These are phyloP conservation scores for Thermothelomyces thermophilus DNA, from an alignment of 2,329 filamentous ascomycete species.

Conservation along the genomic window DNA sequence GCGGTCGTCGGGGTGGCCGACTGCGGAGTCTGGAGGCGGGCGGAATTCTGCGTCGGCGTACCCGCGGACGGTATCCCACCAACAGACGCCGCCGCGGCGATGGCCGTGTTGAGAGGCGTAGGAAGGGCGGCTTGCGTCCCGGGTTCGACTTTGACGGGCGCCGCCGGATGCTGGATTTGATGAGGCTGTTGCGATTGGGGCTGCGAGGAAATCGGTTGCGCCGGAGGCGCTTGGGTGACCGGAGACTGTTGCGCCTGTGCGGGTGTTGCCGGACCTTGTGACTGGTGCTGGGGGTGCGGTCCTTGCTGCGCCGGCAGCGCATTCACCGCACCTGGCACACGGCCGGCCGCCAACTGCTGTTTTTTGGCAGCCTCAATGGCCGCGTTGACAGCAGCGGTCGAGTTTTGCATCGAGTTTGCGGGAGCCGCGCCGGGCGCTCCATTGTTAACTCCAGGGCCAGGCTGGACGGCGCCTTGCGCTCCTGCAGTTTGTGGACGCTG, in stretches of 20 bases:
- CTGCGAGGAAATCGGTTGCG: slow-evolving; percentile 10
- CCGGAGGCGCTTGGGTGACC: slow-evolving; percentile 13
- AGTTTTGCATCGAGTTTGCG: slow-evolving; percentile 21
- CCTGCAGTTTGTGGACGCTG: slow-evolving; percentile 13
- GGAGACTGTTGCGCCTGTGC: slow-evolving; percentile 18
- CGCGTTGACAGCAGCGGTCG: slow-evolving; percentile 37
- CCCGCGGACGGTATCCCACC: slow-evolving; percentile 36
- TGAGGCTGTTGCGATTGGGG: slow-evolving; percentile 27
- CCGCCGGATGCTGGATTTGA: slow-evolving; percentile 23
- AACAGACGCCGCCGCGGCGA: slow-evolving; percentile 33
- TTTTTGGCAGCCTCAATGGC: slow-evolving; percentile 42
- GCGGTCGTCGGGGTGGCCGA: slow-evolving; percentile 33
- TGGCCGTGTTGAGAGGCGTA: slow-evolving; percentile 43
- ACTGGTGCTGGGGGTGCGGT: slow-evolving; percentile 6
- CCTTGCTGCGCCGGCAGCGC: slow-evolving; percentile 21
- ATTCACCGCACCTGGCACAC: slow-evolving; percentile 22
- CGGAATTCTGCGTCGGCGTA: slow-evolving; percentile 43
- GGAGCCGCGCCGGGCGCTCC: slow-evolving; percentile 23
- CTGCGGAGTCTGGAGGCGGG: slow-evolving; percentile 46
- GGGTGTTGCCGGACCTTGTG: slow-evolving; percentile 18
- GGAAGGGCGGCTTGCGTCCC: slow-evolving; percentile 29
- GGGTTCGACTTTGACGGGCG: slow-evolving; percentile 34
- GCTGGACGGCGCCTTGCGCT: slow-evolving; percentile 9
- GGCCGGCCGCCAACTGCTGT: slow-evolving; percentile 31
- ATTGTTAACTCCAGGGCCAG: slow-evolving; percentile 17